Base-by-base conservation (phyloP, 2,329 filamentous ascomycete genomes). In the Trichoderma sp. region DNA sequence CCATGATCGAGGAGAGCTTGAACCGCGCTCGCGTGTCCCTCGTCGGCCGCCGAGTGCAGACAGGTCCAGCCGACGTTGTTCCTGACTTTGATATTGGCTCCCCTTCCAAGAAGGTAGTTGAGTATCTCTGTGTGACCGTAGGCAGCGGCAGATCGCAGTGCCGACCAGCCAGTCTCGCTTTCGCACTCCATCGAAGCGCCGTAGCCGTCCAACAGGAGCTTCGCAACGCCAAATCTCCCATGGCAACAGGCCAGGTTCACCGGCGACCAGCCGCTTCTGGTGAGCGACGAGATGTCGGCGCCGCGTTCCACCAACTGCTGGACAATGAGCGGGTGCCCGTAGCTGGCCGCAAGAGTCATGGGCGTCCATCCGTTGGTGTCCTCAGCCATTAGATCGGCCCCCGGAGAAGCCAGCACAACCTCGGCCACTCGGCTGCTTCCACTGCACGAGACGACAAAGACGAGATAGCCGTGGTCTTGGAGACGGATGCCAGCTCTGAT, bases 1-100 rank as follows among this genome's bases (percentile, higher is more conserved):
- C 70, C 70, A 7, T 69, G 53, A 31, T 69, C n/a, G 6, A 71
- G 67, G 11, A 71, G 70, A 19, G 66, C 29, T n/a, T 53, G 29
- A 4, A 71, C 70, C 19, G 68, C 67, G 19, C 47, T 43, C 10
- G 62, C 33, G 56, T 61, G 55, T 24, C 70, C 70, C 2, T 35
- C 55, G 8, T 70, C 63, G 1, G 61, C 70, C 6, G 70, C 70
- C n/a, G 56, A 57, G 24, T 71, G 67, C 21, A 71, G 57, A 27
- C 43, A 63, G 5, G 57, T 71, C 70, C 70, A 71, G n/a, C 70
- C 70, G 11, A 52, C 16, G 16, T 19, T n/a, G 4, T 40, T 56
- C 35, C 35, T 40, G 3, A 55, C 53, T 7, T 55, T 55, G 3
- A 62, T 53, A 37, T 71, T 62, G 14, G 69, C 70, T 3, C 69